Percentiles rank a stretch among this genome's conserved stretches.
Evolutionary conservation across 139 green algal species (phyloP).

Genomic region (Haematococcus sp.): DNA sequence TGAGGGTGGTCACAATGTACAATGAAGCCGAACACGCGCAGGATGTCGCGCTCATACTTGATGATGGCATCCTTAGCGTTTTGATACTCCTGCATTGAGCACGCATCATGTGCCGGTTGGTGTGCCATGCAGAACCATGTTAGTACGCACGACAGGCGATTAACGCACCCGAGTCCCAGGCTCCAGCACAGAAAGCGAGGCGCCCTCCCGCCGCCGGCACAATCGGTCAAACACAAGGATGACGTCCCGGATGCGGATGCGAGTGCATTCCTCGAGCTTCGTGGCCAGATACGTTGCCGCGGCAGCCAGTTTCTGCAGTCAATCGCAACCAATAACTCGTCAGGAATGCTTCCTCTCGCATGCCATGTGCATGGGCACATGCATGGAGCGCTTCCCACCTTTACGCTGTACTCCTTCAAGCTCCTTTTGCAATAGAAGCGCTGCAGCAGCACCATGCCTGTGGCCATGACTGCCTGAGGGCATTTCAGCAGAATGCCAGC

Average conservation of each 20-base stretch:
- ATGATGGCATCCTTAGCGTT: constrained; percentile 65
- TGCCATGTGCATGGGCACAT: constrained; percentile 3
- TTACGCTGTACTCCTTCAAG: constrained; percentile 76
- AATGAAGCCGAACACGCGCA: constrained; percentile 68
- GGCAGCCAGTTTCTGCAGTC: constrained; percentile 61
- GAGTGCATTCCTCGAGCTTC: constrained; percentile 87
- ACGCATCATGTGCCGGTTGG: too few relatives aligned
- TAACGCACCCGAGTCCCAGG: constrained; percentile 49
- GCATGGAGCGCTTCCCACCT: constrained; percentile 52
- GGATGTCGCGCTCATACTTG: constrained; percentile 73
- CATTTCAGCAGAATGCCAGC: constrained; percentile 66
- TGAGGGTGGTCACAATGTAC: constrained; percentile 87
- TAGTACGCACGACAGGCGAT: background rate
- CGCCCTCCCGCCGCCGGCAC: constrained; percentile 4
- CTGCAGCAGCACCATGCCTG: constrained; percentile 89
- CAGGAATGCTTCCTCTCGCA: background rate
- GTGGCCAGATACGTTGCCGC: constrained; percentile 72
- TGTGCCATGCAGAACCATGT: too few relatives aligned
- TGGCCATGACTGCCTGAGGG: constrained; percentile 81
- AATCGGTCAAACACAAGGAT: constrained; percentile 80
- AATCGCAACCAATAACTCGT: too few relatives aligned
- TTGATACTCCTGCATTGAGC: constrained; percentile 62
- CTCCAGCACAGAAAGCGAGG: constrained; percentile 55
- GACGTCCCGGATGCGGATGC: constrained; percentile 46
- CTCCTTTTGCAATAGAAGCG: constrained; percentile 94